Evolutionary conservation across 108 stramenopile genomes (phyloP), one percentile per base, ranked within the genome.

Genomic region (Bacterosira constricta): DNA sequence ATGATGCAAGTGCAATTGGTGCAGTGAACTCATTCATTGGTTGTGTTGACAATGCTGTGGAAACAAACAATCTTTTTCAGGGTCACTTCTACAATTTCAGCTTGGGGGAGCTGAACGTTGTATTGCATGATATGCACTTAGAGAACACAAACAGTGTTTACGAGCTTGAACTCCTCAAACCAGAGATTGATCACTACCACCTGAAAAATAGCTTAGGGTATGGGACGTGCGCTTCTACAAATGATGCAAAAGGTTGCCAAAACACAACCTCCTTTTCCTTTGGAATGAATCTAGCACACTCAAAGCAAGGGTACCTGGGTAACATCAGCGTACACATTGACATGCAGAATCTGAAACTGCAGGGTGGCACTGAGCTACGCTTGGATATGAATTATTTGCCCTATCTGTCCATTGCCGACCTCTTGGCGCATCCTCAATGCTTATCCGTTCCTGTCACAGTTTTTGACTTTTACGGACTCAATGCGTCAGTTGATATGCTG

Each of bases 401-500:
- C 25, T 30, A 39, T n/a, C 61, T 81, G 3, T 36, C 39, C 49
- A 63, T 81, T 1, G 10, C 49, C 12, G 75, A 81, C 31, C 53
- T 81, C 12, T 17, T 81, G 29, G 75, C 75, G 0, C 60, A 64
- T 59, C 46, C 75, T 32, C 62, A 81, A 41, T 81, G 80, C 39
- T 35, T 77, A 17, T 30, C 66, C 20, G 34, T 63, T 54, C 73
- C 79, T 4, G 32, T 55, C 5, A 75, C 73, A 12, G 51, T 64
- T 12, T 53, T 75, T 26, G 36, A 53, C 15, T 80, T 75, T 30
- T 75, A 63, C 36, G 79, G 74, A 0, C 55, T 88, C 50, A 68
- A 89, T 53, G 79, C 71, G 12, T 88, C 86, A 13, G 64, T 86
- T 39, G 73, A 81, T 10, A 50, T 85, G 50, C 73, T 93, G 12